Base-by-base conservation (phyloP, 2,329 filamentous ascomycete species). In the Beauveria caledonica region DNA sequence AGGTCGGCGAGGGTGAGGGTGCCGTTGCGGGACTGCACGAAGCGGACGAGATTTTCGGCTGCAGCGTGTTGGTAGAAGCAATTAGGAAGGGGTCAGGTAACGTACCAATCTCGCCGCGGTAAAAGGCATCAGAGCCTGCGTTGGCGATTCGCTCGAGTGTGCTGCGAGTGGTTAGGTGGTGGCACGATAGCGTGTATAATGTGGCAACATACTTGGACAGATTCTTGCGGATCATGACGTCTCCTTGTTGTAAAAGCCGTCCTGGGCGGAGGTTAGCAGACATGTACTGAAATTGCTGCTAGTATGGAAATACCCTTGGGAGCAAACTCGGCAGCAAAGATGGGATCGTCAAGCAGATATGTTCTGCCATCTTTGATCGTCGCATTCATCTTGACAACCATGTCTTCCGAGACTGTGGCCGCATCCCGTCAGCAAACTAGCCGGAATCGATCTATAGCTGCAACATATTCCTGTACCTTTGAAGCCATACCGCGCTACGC, bases 241-340 rank as follows among this genome's bases (percentile, higher is more conserved):
- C 90, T 19, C 90, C 90, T 3, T 92, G 73, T 19, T 81, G 77
- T 0, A 96, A 67, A 3, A 90, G 77, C 0, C 81, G 87, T 3
- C 92, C 77, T 78, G 40, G 58, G 6, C 59, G 33, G 11, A 57
- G 3, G 10, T 45, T 33, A 25, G 13, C 6, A 9, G 17, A 3
- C 49, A 11, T 40, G 17, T 1, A n/a, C 19, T 15, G 7, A n/a
- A 1, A 5, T 3, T n/a, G 40, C 33, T 46, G 40, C 3, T 15
- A n/a, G 11, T 17, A 17, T 10, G 9, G 10, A 53, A 63, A 19
- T 60, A 77, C 78, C 93, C 62, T 92, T 86, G 0, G 91, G 91
- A 2, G 91, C 92, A 75, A 97, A 97, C 70, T 97, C 93, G 52
- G 89, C 72, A 0, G 92, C 90, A 88, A 91, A 97, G 3, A 85